Conservation (phyloP, 2,329 filamentous ascomycete species). For the Aureobasidium sp. region DNA sequence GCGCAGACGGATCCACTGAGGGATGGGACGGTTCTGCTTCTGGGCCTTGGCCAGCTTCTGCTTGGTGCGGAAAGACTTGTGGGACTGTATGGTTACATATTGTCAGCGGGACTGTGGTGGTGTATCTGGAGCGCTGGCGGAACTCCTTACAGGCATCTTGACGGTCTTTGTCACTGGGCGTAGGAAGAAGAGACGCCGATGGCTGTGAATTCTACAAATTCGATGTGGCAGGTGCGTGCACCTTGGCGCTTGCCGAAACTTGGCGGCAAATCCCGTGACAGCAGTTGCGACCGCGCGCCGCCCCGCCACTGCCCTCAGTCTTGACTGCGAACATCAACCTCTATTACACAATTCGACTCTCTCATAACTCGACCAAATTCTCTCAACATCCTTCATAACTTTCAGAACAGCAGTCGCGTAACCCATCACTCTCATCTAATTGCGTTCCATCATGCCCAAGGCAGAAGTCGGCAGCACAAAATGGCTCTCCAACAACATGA, state of each 20-base stretch:
- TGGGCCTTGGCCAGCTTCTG: conserved; percentile 99
- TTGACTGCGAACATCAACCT: neutral
- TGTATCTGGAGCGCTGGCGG: neutral
- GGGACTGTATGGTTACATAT: conserved; percentile 56
- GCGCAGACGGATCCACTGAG: conserved; percentile 98
- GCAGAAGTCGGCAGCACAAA: conserved; percentile 92
- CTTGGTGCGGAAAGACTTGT: conserved; percentile 99
- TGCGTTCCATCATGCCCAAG: conserved; percentile 34
- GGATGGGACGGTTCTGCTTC: conserved; percentile 99
- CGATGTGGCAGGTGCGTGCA: conserved; percentile 3
- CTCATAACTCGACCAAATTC: neutral
- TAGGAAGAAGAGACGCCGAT: neutral
- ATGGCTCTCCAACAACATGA: conserved; percentile 82
- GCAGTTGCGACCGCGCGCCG: neutral
- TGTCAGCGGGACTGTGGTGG: neutral
- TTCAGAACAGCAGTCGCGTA: neutral
- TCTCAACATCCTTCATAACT: neutral
- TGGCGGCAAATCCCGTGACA: conserved; percentile 1
- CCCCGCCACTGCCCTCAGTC: neutral
- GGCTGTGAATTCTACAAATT: conserved; percentile 4
- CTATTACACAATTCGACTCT: neutral
- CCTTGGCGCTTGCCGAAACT: conserved; percentile 9
- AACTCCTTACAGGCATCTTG: conserved; percentile 17
- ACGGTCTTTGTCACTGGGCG: conserved; percentile 14
- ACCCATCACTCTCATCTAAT: no score